These are phyloP conservation scores for Linnemannia schmuckeri DNA, from an alignment of 192 early-diverging fungal genomes.

Conservation along the genomic window DNA sequence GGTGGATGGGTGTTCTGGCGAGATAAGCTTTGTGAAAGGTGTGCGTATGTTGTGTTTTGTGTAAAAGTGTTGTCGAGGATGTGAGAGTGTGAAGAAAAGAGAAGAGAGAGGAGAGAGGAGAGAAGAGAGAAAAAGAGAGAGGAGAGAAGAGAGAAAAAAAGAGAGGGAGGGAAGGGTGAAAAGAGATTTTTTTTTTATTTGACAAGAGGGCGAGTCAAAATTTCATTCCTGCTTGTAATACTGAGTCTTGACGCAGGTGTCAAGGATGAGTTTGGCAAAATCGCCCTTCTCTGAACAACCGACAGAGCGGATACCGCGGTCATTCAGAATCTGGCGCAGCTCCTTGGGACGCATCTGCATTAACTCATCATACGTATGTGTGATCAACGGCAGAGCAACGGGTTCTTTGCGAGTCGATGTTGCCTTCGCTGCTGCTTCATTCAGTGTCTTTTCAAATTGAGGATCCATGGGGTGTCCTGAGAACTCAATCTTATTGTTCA, in stretches of 20 bases:
- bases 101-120: too few relatives aligned
- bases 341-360: slow-evolving; percentile 64
- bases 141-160: not conserved
- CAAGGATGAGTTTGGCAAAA: slow-evolving; percentile 60
- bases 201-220: not conserved
- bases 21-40: not conserved
- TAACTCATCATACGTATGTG: slow-evolving; percentile 60
- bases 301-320: slow-evolving; percentile 53
- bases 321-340: slow-evolving; percentile 63
- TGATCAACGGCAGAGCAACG: slow-evolving; percentile 60
- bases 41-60: too few relatives aligned
- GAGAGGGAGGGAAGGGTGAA: too few relatives aligned
- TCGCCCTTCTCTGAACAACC: slow-evolving; percentile 66
- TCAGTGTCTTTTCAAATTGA: slow-evolving; percentile 43
- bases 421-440: slow-evolving; percentile 43
- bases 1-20: not conserved
- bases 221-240: slow-evolving; percentile 48
- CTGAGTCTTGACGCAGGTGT: slow-evolving; percentile 50
- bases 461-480: slow-evolving; percentile 67
- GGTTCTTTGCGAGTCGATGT: slow-evolving; percentile 45
- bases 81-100: too few relatives aligned
- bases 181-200: not conserved
- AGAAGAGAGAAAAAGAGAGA: too few relatives aligned
- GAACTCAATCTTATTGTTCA: slow-evolving; percentile 63
- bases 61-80: too few relatives aligned